A percentile compares a stretch with the other conserved stretches of the same genome.
Conservation (phyloP, 2,329 filamentous ascomycete genomes). For the Botrytis sinoallii region DNA sequence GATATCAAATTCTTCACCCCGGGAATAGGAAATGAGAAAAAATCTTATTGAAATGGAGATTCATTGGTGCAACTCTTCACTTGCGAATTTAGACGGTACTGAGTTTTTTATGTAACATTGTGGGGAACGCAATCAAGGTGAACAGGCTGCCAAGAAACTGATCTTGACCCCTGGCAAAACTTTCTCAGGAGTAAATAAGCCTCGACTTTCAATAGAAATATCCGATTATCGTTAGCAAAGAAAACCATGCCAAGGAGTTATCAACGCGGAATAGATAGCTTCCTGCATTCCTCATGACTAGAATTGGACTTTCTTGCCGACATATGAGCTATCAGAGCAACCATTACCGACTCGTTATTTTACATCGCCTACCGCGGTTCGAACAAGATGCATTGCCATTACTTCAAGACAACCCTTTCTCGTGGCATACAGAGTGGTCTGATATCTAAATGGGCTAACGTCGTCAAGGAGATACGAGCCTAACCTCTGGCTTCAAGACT, state of each 20-base stretch:
- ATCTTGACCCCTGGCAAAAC: background rate
- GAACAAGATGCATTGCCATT: background rate
- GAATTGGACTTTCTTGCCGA: background rate
- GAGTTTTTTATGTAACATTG: background rate
- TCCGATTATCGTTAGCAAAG: background rate
- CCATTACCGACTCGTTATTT: background rate
- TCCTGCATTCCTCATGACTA: background rate
- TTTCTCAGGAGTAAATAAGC: background rate
- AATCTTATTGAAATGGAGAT: background rate
- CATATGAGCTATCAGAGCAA: background rate
- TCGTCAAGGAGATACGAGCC: background rate
- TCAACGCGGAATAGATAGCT: background rate
- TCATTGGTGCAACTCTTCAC: background rate
- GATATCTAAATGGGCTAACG: background rate
- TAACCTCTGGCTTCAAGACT: background rate
- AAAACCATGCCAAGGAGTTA: background rate
- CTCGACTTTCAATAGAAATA: background rate
- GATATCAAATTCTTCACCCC: background rate
- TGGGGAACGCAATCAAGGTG: background rate
- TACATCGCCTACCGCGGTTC: background rate
- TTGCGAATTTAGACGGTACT: background rate
- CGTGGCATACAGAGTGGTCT: background rate
- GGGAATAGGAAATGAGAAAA: background rate
- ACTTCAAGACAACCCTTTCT: background rate
- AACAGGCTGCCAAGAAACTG: background rate